Evolutionary conservation across 352 stramenopile genomes (phyloP).

Genomic region (Aphanomyces cochlioides): DNA sequence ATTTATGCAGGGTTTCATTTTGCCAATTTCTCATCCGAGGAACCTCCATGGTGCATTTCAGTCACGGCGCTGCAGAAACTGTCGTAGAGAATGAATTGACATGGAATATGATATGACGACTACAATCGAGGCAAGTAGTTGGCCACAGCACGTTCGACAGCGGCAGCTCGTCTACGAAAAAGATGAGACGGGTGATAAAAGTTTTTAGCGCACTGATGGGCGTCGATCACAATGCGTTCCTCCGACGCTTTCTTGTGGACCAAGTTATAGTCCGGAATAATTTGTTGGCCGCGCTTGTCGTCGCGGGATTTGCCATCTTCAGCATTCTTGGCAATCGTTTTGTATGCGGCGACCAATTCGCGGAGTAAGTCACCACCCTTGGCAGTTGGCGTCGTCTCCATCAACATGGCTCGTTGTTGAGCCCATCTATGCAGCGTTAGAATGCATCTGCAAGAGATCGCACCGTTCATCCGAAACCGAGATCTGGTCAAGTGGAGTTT

Average conservation of each 20-base stretch:
- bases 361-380: conserved; percentile 48
- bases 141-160: conserved; percentile 16
- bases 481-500: conserved; percentile 1
- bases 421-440: conserved; percentile 14
- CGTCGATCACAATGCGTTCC: conserved; percentile 46
- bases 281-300: conserved; percentile 61
- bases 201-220: conserved; percentile 40
- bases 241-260: conserved; percentile 54
- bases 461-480: not conserved
- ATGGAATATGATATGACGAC: not conserved
- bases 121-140: conserved; percentile 19
- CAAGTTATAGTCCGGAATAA: conserved; percentile 63
- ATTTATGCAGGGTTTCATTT: too few relatives aligned
- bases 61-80: not conserved
- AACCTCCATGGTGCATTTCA: conserved; percentile 1
- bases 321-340: conserved; percentile 53
- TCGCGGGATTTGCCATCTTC: conserved; percentile 62
- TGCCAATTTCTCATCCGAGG: too few relatives aligned
- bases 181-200: not conserved
- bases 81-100: not conserved
- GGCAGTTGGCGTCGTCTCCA: not conserved
- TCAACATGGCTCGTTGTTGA: conserved; percentile 20
- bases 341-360: conserved; percentile 56
- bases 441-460: not conserved
- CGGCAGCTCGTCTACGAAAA: conserved; percentile 8